Conservation (phyloP, 345 rosid genomes). For the Dovyalis caffra region DNA sequence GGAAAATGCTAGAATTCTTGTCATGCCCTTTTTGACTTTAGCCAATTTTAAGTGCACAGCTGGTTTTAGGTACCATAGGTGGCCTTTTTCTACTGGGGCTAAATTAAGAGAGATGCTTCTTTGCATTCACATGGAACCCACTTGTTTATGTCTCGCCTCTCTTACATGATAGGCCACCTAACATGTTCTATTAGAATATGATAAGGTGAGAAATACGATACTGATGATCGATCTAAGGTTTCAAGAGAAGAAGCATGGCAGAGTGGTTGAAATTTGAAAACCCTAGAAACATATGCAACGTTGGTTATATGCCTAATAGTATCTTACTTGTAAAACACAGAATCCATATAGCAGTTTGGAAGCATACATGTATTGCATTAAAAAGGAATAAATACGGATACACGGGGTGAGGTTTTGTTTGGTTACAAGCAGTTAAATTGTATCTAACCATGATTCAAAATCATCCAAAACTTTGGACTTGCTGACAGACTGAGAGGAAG, state of each 20-base stretch:
- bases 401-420: constrained; percentile 1
- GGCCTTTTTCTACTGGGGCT: background rate
- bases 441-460: constrained; percentile 85
- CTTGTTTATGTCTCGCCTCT: background rate
- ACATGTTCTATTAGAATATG: background rate
- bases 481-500: constrained; percentile 29
- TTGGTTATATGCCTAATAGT: background rate
- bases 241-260: background rate
- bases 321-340: background rate
- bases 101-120: background rate
- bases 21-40: background rate
- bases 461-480: constrained; percentile 64
- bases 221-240: background rate
- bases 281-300: background rate
- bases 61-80: constrained; percentile 1
- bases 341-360: background rate
- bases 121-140: constrained; percentile 1
- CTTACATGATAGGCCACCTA: background rate
- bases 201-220: background rate
- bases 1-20: background rate
- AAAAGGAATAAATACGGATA: background rate
- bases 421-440: constrained; percentile 38
- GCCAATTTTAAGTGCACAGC: background rate
- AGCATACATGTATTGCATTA: background rate
- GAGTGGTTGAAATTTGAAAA: background rate